Conservation (phyloP, 2,329 filamentous ascomycete genomes). For the Apiospora phragmitis region DNA sequence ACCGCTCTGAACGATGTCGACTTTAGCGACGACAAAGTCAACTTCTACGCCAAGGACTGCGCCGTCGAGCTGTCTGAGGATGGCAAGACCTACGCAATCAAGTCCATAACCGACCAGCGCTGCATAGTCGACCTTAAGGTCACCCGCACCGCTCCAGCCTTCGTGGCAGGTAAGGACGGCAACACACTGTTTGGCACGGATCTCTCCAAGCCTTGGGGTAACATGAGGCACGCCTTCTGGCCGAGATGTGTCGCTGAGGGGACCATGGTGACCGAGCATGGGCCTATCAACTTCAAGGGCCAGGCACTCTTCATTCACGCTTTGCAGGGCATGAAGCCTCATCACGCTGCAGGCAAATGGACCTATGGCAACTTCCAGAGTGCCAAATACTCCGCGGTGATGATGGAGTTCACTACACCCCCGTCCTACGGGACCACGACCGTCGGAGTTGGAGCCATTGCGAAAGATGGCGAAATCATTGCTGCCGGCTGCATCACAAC, state of each 20-base stretch:
- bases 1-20: slow-evolving; percentile 76
- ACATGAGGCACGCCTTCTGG: slow-evolving; percentile 93
- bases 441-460: slow-evolving; percentile 81
- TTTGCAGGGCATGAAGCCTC: slow-evolving; percentile 97
- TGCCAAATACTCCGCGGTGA: slow-evolving; percentile 78
- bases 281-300: slow-evolving; percentile 80
- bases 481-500: slow-evolving; percentile 67
- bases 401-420: slow-evolving; percentile 97
- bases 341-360: slow-evolving; percentile 90
- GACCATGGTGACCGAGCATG: slow-evolving; percentile 78
- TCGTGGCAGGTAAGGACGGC: slow-evolving; percentile 82
- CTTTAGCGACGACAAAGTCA: slow-evolving; percentile 80
- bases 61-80: slow-evolving; percentile 85
- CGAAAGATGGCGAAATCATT: slow-evolving; percentile 78
- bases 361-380: slow-evolving; percentile 93
- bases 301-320: slow-evolving; percentile 79
- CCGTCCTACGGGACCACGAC: slow-evolving; percentile 85
- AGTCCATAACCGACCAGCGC: slow-evolving; percentile 79
- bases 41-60: slow-evolving; percentile 84
- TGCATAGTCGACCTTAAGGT: slow-evolving; percentile 86
- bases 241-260: slow-evolving; percentile 81
- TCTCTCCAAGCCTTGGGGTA: slow-evolving; percentile 82
- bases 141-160: slow-evolving; percentile 74
- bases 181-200: slow-evolving; percentile 87
- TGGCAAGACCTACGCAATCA: slow-evolving; percentile 81